These are phyloP conservation scores for Cardiospermum halicacabum DNA, from an alignment of 345 rosid species.

Conservation along the genomic window DNA sequence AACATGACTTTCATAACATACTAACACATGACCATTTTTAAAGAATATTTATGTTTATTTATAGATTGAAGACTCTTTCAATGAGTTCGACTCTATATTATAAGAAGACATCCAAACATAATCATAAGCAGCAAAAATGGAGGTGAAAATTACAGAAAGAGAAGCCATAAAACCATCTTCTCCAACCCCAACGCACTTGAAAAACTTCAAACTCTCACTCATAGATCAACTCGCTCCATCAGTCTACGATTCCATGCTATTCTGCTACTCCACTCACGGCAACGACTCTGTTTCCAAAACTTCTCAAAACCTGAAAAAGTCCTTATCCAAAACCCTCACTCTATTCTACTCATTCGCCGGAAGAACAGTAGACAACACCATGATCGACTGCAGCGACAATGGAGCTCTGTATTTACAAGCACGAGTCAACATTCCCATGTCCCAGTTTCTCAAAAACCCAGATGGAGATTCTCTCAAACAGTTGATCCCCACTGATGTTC, in stretches of 20 bases:
- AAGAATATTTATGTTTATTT: too few relatives aligned
- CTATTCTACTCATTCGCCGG: slow-evolving; percentile 26
- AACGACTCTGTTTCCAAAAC: background rate
- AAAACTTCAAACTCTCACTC: slow-evolving; percentile 21
- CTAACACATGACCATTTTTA: too few relatives aligned
- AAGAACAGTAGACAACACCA: slow-evolving; percentile 10
- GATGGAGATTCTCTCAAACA: slow-evolving; percentile 10
- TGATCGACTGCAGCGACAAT: slow-evolving; percentile 10
- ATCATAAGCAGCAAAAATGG: background rate
- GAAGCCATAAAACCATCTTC: slow-evolving; percentile 26
- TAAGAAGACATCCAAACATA: too few relatives aligned
- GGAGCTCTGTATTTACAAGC: slow-evolving; percentile 23
- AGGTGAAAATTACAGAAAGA: background rate
- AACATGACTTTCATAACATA: too few relatives aligned
- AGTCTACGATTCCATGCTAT: slow-evolving; percentile 16
- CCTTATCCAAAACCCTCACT: slow-evolving; percentile 19
- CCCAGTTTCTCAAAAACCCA: slow-evolving; percentile 16
- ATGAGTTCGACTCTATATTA: too few relatives aligned
- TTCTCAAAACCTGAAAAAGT: slow-evolving; percentile 17
- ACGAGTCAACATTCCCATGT: slow-evolving; percentile 9
- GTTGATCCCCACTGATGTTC: slow-evolving; percentile 12
- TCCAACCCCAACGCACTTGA: slow-evolving; percentile 16
- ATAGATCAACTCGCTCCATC: slow-evolving; percentile 35
- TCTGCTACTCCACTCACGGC: slow-evolving; percentile 21
- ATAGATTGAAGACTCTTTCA: too few relatives aligned